phyloP scores from a whole-genome alignment of 1,139 yeast genomes.

The Hyphopichia wangnamkhiaoensis region DNA sequence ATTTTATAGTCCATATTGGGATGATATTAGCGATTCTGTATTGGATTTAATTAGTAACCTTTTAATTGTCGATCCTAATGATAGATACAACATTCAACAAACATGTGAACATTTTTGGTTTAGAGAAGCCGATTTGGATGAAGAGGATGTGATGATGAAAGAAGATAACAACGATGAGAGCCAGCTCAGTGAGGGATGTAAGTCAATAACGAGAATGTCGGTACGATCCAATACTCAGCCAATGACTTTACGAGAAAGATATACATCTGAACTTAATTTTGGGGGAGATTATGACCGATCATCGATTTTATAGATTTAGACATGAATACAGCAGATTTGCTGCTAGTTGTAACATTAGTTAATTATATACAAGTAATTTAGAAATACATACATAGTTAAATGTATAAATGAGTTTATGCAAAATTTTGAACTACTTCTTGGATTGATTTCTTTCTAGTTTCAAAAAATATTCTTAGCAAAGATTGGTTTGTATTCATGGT shows the following conservation, averaged over 20 bases:
- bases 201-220: constrained; percentile 13
- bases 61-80: constrained; percentile 56
- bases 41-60: constrained; percentile 65
- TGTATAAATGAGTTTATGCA: neutral
- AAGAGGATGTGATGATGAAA: constrained; percentile 1
- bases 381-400: neutral
- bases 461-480: constrained; percentile 31
- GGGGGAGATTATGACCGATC: constrained; percentile 12
- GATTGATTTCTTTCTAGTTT: constrained; percentile 28
- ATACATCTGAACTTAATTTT: constrained; percentile 27
- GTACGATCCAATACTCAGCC: constrained; percentile 34
- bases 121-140: constrained; percentile 14
- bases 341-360: too few species aligned
- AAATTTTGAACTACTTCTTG: constrained; percentile 1
- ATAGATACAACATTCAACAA: constrained; percentile 52
- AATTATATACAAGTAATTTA: constrained; percentile 5
- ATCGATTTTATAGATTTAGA: constrained; percentile 7
- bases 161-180: constrained; percentile 6
- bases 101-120: constrained; percentile 66
- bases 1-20: constrained; percentile 82
- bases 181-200: constrained; percentile 3
- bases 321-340: too few species aligned
- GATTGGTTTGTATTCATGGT: constrained; percentile 25
- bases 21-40: constrained; percentile 61
- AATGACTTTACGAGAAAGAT: constrained; percentile 33